Base-by-base conservation (phyloP, 768 basidiomycete genomes). In the Gyrodon lividus region DNA sequence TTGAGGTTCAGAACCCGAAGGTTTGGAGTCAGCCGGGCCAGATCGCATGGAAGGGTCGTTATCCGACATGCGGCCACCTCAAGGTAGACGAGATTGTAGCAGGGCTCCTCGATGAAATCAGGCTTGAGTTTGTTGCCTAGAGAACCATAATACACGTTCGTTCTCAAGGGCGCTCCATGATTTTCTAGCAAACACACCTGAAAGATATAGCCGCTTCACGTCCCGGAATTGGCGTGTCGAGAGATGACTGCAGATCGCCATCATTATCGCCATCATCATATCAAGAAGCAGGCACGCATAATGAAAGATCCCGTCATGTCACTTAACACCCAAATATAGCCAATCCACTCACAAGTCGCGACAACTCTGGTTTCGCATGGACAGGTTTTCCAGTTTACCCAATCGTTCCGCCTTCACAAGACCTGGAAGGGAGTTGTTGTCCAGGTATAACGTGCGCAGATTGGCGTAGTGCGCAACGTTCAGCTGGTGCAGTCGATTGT, bases 131-230 rank as follows among this genome's bases (percentile, higher is more conserved):
- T 79, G 70, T 92, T 91, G 39, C 90, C 90, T 91, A 74, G 61
- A 66, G 60, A 61, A 63, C 60, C 39, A 52, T n/a, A n/a, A n/a
- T n/a, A n/a, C 51, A 65, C 61, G 48, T 55, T 51, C 52, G 30
- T 60, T 54, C 55, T 49, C 50, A 58, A 46, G 48, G 59, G 24
- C 56, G 49, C 48, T 55, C 41, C 53, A 42, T 13, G 37, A 49
- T 61, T 51, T 52, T 59, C 55, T 49, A 46, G 43, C 13, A 22
- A 50, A 77, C 89, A 58, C 67, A 92, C 93, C 92, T 58, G 92
- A 95, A 49, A 98, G 82, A 76, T 98, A 99, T 65, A 98, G 72
- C 48, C 95, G 84, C 73, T 94, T 95, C 61, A 93, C 85, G 73
- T 95, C 92, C 64, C 91, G 84, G 63, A 97, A 81, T 65, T 92